Evolutionary conservation across 1,284 basidiomycete genomes (phyloP), one percentile per base, ranked within the genome.

Genomic region (Erythrobasidium hasegawianum): DNA sequence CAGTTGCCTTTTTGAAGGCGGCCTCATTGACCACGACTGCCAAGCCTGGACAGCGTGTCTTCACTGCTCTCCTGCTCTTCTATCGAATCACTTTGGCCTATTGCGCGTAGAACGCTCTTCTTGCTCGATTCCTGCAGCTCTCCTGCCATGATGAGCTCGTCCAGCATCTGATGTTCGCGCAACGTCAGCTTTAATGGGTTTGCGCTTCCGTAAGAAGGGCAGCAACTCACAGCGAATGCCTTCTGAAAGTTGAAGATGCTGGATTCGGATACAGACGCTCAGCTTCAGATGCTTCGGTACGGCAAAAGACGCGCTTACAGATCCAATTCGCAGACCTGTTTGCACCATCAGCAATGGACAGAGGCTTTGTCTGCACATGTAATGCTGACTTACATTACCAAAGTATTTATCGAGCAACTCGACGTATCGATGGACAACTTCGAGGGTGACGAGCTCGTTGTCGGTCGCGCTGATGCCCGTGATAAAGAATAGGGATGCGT

Each of bases 181-280:
- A 41, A 22, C 8, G 16, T 10, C 0, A 14, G 38, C 40, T 38
- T 74, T n/a, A n/a, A n/a, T n/a, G n/a, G n/a, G n/a, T n/a, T n/a
- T n/a, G n/a, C n/a, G n/a, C n/a, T n/a, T n/a, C n/a, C n/a, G n/a
- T n/a, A n/a, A n/a, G n/a, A n/a, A n/a, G n/a, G n/a, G n/a, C n/a
- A n/a, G n/a, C n/a, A n/a, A n/a, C 79, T 53, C 56, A 94, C 91
- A 3, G 93, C 90, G 78, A 91, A 97, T 38, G 93, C 93, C 78
- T 96, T 96, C 77, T 97, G 93, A 79, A 96, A 97, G 81, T 97
- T 97, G 84, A 97, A 97, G 75, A 97, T 97, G 67, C 89, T 92
- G n/a, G 54, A 52, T 41, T 1, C 20, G 3, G 18, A 16, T 1
- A n/a, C n/a, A 13, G 0, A 45, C 70, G 22, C 49, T 61, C n/a